phyloP scores from a whole-genome alignment of 23 red algal genomes.

The Porphyridium purpureum region DNA sequence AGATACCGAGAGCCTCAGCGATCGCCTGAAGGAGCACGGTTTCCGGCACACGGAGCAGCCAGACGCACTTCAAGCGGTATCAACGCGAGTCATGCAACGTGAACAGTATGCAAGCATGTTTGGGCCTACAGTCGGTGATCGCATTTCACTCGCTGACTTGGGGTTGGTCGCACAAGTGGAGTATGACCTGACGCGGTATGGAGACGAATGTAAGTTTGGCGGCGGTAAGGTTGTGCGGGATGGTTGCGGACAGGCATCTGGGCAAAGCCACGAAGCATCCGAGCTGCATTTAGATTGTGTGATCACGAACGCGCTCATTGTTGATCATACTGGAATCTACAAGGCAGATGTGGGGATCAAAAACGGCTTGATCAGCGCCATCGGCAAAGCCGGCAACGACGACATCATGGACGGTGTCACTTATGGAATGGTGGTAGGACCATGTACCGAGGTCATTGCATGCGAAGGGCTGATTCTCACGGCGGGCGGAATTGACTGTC shows the following conservation, averaged over 20 bases:
- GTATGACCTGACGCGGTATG: constrained; percentile 2
- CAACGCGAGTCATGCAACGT: background rate
- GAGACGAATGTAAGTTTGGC: constrained; percentile 7
- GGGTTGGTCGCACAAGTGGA: constrained; percentile 2
- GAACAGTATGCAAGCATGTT: background rate
- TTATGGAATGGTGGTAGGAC: background rate
- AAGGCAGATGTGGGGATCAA: constrained; percentile 7
- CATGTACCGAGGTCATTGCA: constrained; percentile 6
- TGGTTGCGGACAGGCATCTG: background rate
- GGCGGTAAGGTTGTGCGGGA: constrained; percentile 5
- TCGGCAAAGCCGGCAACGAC: constrained; percentile 5
- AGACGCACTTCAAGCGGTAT: too few species aligned
- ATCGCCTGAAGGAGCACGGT: too few species aligned
- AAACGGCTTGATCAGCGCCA: constrained; percentile 1
- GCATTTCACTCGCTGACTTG: background rate
- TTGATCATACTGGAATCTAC: constrained; percentile 3
- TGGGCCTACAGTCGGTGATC: constrained; percentile 3
- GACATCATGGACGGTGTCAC: constrained; percentile 4
- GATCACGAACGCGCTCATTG: constrained; percentile 5
- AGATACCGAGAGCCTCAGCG: too few species aligned
- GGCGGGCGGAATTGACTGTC: constrained; percentile 3
- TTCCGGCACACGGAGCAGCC: too few species aligned
- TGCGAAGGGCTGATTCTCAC: constrained; percentile 2
- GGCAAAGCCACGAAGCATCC: background rate
- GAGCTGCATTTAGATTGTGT: constrained; percentile 4